Conservation (phyloP, 306 rosid genomes). For the Quercus parvula region DNA sequence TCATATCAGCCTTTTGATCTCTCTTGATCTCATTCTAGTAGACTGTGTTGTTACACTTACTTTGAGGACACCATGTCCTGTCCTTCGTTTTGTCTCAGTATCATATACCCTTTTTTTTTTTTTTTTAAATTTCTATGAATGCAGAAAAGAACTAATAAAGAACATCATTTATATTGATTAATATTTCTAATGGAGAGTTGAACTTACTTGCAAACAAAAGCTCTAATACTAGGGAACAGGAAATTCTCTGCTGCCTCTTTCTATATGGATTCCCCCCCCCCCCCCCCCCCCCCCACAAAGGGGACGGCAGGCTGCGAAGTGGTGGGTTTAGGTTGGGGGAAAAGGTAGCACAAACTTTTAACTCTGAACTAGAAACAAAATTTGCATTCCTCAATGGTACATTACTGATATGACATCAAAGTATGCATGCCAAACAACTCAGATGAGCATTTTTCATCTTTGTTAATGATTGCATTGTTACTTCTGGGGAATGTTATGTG, state of each 20-base stretch:
- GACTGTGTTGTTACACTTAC: background rate
- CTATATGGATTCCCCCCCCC: background rate
- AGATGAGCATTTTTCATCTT: background rate
- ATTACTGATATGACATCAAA: background rate
- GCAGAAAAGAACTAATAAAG: background rate
- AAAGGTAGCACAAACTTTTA: background rate
- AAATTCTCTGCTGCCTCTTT: background rate
- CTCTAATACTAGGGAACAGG: background rate
- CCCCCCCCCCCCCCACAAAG: background rate
- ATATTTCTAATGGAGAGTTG: background rate
- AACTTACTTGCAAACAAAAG: background rate
- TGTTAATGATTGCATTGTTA: background rate
- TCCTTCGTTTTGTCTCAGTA: background rate
- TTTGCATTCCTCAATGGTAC: background rate
- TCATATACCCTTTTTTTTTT: background rate
- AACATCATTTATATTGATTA: background rate
- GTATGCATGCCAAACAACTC: background rate
- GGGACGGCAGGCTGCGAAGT: background rate
- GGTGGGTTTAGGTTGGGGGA: background rate
- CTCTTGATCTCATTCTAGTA: background rate
- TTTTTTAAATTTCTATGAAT: background rate
- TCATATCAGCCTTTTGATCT: slow-evolving; percentile 3
- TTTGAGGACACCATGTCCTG: background rate
- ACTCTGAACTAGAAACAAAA: background rate
- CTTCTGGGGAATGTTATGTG: background rate